These are phyloP conservation scores for Fusarium austroafricanum DNA, from an alignment of 2,329 filamentous ascomycete species.

Conservation along the genomic window DNA sequence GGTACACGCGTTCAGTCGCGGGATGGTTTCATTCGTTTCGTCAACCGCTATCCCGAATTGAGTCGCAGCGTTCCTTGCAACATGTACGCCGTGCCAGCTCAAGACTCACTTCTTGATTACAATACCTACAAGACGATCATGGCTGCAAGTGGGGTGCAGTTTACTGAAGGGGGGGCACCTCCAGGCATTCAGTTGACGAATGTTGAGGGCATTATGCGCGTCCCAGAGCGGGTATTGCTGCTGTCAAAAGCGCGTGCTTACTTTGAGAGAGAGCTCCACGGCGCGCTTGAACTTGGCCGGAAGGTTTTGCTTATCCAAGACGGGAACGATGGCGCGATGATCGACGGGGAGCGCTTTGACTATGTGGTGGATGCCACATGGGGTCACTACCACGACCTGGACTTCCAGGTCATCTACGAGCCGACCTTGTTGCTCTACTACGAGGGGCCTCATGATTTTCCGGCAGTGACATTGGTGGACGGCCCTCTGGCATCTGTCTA, in stretches of 20 bases:
- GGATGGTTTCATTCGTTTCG: not conserved
- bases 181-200: not conserved
- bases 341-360: not conserved
- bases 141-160: not conserved
- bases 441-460: slow-evolving; percentile 1
- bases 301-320: not conserved
- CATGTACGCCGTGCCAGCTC: not conserved
- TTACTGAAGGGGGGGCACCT: not conserved
- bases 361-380: slow-evolving; percentile 1
- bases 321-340: not conserved
- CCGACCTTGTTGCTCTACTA: slow-evolving; percentile 7
- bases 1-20: not conserved
- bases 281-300: not conserved
- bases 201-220: slow-evolving; percentile 4
- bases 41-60: not conserved
- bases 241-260: not conserved
- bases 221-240: slow-evolving; percentile 2
- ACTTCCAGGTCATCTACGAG: not conserved
- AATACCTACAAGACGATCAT: slow-evolving; percentile 4
- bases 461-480: slow-evolving; percentile 8
- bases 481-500: slow-evolving; percentile 2
- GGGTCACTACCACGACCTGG: not conserved
- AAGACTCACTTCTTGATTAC: slow-evolving; percentile 3
- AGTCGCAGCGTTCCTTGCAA: slow-evolving; percentile 5
- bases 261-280: not conserved